A percentile compares a stretch with the other conserved stretches of the same genome.
Evolutionary conservation across 2,329 filamentous ascomycete species (phyloP).

Genomic region (Coniochaeta pulveracea): DNA sequence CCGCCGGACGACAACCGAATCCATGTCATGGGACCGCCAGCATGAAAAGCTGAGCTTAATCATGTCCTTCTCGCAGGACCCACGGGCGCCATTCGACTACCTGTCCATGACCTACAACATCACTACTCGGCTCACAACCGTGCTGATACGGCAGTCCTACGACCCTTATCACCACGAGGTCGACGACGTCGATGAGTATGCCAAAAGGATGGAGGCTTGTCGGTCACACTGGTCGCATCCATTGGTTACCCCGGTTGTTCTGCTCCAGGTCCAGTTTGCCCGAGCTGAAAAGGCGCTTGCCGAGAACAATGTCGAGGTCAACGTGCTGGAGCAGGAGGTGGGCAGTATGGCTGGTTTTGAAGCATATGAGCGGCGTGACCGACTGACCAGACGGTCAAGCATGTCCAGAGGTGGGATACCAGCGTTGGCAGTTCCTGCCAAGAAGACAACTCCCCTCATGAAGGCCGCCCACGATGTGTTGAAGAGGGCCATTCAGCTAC

Average conservation of each 20-base stretch:
- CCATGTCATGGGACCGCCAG: slow-evolving; percentile 26
- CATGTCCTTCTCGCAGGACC: slow-evolving; percentile 30
- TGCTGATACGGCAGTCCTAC: slow-evolving; percentile 30
- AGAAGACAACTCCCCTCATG: slow-evolving; percentile 34
- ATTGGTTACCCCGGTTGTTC: slow-evolving; percentile 29
- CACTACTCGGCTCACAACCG: slow-evolving; percentile 23
- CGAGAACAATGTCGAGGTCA: slow-evolving; percentile 29
- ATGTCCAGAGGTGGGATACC: slow-evolving; percentile 11
- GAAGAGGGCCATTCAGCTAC: slow-evolving; percentile 30
- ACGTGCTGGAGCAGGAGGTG: slow-evolving; percentile 28
- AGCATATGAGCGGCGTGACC: slow-evolving; percentile 10
- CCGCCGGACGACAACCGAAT: slow-evolving; percentile 25
- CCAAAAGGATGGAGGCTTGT: slow-evolving; percentile 30
- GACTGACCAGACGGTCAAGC: slow-evolving; percentile 9
- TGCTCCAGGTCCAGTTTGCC: slow-evolving; percentile 33
- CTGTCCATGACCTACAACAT: slow-evolving; percentile 33
- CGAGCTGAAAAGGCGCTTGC: slow-evolving; percentile 31
- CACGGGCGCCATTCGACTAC: slow-evolving; percentile 33
- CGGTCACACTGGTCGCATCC: slow-evolving; percentile 32
- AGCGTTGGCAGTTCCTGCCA: slow-evolving; percentile 11
- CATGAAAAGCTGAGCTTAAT: slow-evolving; percentile 26
- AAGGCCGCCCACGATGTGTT: slow-evolving; percentile 33
- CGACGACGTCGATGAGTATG: slow-evolving; percentile 33
- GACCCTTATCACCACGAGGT: slow-evolving; percentile 27
- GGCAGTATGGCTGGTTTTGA: slow-evolving; percentile 30